A percentile compares a stretch with the other conserved stretches of the same genome.
phyloP scores from a whole-genome alignment of 495 filamentous ascomycete genomes.

The Cetradonia linearis region DNA sequence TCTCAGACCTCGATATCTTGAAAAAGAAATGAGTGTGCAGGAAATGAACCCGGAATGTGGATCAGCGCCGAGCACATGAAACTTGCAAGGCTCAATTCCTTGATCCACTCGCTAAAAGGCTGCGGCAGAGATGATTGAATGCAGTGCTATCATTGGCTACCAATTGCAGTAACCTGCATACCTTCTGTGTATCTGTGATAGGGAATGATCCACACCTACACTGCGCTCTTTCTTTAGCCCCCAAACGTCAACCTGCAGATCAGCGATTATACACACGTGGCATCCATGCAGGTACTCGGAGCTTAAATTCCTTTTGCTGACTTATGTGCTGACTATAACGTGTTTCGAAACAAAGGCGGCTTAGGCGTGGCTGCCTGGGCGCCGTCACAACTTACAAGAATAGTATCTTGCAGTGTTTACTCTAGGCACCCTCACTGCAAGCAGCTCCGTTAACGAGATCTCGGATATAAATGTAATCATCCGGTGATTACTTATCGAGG shows the following conservation, averaged over 20 bases:
- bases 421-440: neutral
- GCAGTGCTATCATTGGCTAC: neutral
- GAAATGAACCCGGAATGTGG: neutral
- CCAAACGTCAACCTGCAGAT: constrained; percentile 7
- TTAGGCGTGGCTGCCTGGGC: neutral
- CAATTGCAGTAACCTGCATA: neutral
- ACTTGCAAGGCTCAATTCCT: constrained; percentile 11
- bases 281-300: constrained; percentile 9
- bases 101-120: neutral
- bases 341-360: neutral
- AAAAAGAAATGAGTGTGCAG: neutral
- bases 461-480: neutral
- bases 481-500: neutral
- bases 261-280: constrained; percentile 10
- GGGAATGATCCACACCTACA: neutral
- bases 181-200: constrained; percentile 4
- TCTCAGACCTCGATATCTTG: neutral
- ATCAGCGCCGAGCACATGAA: constrained; percentile 10
- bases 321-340: constrained; percentile 6
- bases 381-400: constrained; percentile 9
- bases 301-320: constrained; percentile 1
- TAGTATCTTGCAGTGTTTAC: neutral
- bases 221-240: constrained; percentile 2
- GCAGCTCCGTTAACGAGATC: neutral
- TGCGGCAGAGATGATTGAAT: neutral